Conservation (phyloP, 1,284 basidiomycete genomes). For the Trametes polyzona region DNA sequence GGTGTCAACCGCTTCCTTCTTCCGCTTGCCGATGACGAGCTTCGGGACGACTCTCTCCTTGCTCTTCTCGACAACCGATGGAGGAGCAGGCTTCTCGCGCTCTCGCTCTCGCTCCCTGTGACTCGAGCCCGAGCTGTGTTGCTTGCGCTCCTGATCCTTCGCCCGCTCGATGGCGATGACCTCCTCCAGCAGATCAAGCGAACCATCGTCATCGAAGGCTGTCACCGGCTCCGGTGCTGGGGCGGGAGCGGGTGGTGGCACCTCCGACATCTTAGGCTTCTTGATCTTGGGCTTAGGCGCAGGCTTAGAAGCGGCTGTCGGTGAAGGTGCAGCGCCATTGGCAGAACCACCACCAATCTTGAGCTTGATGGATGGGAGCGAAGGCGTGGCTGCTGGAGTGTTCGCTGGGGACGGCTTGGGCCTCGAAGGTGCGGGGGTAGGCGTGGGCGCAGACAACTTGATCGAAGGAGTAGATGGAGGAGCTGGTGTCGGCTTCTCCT, state of each 20-base stretch:
- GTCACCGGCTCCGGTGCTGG: slow-evolving; percentile 40
- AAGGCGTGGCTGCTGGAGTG: slow-evolving; percentile 34
- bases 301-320: slow-evolving; percentile 28
- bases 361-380: slow-evolving; percentile 63
- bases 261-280: slow-evolving; percentile 50
- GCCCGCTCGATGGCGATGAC: slow-evolving; percentile 79
- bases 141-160: slow-evolving; percentile 49
- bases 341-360: slow-evolving; percentile 43
- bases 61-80: slow-evolving; percentile 28
- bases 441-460: slow-evolving; percentile 35
- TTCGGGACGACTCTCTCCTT: slow-evolving; percentile 39
- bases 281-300: slow-evolving; percentile 45
- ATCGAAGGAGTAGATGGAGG: slow-evolving; percentile 35
- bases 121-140: slow-evolving; percentile 19
- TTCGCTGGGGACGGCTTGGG: slow-evolving; percentile 32
- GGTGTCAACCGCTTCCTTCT: slow-evolving; percentile 46
- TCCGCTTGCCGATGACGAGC: slow-evolving; percentile 52
- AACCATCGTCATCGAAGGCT: slow-evolving; percentile 56
- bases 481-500: slow-evolving; percentile 31
- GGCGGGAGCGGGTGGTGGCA: slow-evolving; percentile 49
- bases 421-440: slow-evolving; percentile 28
- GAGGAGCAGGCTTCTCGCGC: slow-evolving; percentile 14
- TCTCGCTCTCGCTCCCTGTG: slow-evolving; percentile 28
- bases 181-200: slow-evolving; percentile 77
- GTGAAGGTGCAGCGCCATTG: slow-evolving; percentile 19